These are phyloP conservation scores for Leccinellum albellum DNA, from an alignment of 768 basidiomycete genomes.

Conservation along the genomic window DNA sequence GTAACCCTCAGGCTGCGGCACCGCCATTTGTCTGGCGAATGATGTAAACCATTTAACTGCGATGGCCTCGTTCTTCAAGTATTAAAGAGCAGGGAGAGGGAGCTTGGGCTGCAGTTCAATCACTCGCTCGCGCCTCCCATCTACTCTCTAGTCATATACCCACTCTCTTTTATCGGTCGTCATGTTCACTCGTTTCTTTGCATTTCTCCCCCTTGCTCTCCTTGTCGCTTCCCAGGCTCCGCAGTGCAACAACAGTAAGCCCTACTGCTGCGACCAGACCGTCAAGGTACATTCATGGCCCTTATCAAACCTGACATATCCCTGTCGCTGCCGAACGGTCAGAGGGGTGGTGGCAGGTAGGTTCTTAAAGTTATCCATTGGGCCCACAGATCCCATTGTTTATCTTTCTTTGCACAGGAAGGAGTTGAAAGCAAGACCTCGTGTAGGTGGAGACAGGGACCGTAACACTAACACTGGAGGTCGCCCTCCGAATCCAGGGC, in stretches of 20 bases:
- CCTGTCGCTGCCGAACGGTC: too few species aligned
- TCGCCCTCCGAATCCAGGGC: too few species aligned
- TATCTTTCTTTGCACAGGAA: too few species aligned
- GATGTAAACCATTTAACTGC: neutral
- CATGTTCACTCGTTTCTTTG: constrained; percentile 20
- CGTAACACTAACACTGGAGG: too few species aligned
- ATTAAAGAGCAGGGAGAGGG: neutral
- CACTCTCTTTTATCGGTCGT: neutral
- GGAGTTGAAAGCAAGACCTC: too few species aligned
- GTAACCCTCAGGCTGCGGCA: neutral
- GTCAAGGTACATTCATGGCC: neutral
- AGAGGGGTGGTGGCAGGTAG: too few species aligned
- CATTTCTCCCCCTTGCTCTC: constrained; percentile 16
- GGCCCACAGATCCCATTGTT: too few species aligned
- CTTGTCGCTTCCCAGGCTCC: constrained; percentile 5
- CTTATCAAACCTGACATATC: neutral
- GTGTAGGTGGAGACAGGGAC: too few species aligned
- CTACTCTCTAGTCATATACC: neutral
- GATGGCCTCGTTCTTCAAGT: neutral
- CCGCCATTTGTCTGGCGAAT: neutral
- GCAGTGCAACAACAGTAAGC: neutral
- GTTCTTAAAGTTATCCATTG: too few species aligned
- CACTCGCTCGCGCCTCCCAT: neutral
- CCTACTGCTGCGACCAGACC: neutral
- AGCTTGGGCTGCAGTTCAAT: neutral